Percentiles rank a stretch among this genome's conserved stretches.
Evolutionary conservation across 768 basidiomycete species (phyloP).

Genomic region (Mycena galericulata): DNA sequence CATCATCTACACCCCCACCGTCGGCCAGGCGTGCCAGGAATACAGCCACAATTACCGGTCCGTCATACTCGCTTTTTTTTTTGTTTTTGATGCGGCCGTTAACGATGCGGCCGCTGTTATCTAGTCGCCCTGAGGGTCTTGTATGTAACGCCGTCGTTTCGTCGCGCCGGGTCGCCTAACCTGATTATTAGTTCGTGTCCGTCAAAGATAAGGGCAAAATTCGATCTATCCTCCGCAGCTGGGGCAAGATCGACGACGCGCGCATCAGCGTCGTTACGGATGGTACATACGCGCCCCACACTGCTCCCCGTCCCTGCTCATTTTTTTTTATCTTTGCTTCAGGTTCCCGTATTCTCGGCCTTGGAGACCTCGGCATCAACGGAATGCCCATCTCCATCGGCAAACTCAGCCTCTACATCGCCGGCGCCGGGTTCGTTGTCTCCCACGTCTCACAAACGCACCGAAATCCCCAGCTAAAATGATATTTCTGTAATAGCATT

Average conservation of each 20-base stretch:
- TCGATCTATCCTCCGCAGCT: conserved; percentile 73
- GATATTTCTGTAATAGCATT: conserved; percentile 57
- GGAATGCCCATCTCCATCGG: conserved; percentile 92
- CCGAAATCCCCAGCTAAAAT: not conserved
- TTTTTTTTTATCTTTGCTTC: conserved; percentile 31
- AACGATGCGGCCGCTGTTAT: not conserved
- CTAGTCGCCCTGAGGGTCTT: conserved; percentile 72
- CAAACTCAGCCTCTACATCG: conserved; percentile 92
- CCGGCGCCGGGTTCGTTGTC: conserved; percentile 81
- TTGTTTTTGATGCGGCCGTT: not conserved
- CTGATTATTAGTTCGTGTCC: conserved; percentile 70
- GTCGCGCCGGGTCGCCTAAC: conserved; percentile 33
- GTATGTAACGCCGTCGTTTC: conserved; percentile 49
- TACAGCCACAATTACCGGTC: conserved; percentile 80
- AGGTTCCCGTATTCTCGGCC: conserved; percentile 90
- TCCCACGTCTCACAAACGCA: not conserved
- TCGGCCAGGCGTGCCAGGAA: conserved; percentile 90
- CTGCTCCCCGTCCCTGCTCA: conserved; percentile 31
- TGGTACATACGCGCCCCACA: conserved; percentile 65
- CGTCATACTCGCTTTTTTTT: not conserved
- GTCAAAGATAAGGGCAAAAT: conserved; percentile 89
- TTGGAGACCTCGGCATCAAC: conserved; percentile 87
- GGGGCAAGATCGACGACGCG: conserved; percentile 80
- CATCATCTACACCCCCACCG: conserved; percentile 92
- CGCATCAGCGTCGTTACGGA: conserved; percentile 94